Evolutionary conservation across 2,329 filamentous ascomycete species (phyloP), one percentile per base, ranked within the genome.

Genomic region (Curvularia verruculosa): DNA sequence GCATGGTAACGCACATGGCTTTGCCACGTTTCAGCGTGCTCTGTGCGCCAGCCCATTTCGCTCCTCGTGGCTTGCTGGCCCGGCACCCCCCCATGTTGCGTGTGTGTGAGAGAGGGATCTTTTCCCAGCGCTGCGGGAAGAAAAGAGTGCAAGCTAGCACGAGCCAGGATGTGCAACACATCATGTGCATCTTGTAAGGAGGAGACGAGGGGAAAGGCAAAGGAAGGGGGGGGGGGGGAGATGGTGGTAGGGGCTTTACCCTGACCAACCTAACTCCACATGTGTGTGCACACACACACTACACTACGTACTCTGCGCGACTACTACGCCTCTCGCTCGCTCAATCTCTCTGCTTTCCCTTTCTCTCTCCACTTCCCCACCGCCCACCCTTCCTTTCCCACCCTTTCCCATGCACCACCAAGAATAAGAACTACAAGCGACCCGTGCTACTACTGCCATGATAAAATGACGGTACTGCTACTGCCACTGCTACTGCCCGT

Each of bases 71-170:
- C n/a, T n/a, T n/a, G n/a, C n/a, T n/a, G n/a, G n/a, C n/a, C n/a
- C n/a, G n/a, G n/a, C n/a, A n/a, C n/a, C n/a, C n/a, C 13, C 15
- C 31, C 31, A 36, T 36, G 31, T 13, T n/a, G 1, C 31, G 10
- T 36, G 10, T 36, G 31, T 36, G 31, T 29, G 2, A n/a, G n/a
- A n/a, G n/a, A n/a, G n/a, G 26, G 7, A 29, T 29, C 26, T 15
- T n/a, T 6, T 13, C 12, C 21, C 39, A 41, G 21, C 10, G 23
- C 7, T 15, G 39, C 39, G 39, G 19, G 4, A 41, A 24, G 24
- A 56, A n/a, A n/a, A n/a, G n/a, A n/a, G n/a, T n/a, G 26, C 24
- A 47, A 56, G 53, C 53, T 47, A 52, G 46, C 36, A 49, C 54
- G 36, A 48, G 41, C 24, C 43, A 47, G 54, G 50, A 24, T 34